Conservation (phyloP, 2,329 filamentous ascomycete genomes). For the Thelonectria blattea region DNA sequence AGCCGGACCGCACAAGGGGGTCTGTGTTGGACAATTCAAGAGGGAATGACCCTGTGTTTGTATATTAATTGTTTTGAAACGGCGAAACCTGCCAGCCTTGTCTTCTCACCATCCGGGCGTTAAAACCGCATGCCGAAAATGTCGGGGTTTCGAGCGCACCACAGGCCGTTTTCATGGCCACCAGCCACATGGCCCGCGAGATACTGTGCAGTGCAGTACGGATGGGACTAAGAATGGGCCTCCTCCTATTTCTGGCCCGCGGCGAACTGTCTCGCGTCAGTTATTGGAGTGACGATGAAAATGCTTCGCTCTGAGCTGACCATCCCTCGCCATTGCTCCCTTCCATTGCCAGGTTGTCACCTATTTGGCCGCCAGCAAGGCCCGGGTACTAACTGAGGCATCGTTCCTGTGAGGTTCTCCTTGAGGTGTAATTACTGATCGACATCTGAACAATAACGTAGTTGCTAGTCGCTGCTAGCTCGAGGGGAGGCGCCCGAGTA, state of each 20-base stretch:
- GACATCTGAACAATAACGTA: no score
- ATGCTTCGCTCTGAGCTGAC: neutral
- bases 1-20: neutral
- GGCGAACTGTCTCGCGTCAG: constrained; percentile 1
- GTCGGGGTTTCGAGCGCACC: neutral
- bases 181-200: neutral
- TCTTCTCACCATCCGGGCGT: neutral
- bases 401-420: neutral
- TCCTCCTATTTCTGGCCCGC: constrained; percentile 5
- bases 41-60: neutral
- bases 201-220: neutral
- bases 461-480: no score
- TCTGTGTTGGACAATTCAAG: neutral
- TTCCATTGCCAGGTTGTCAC: constrained; percentile 33
- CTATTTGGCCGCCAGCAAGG: constrained; percentile 25
- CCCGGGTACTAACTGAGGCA: constrained; percentile 24
- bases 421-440: no score
- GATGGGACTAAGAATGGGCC: neutral
- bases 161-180: neutral
- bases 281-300: neutral
- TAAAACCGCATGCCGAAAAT: neutral
- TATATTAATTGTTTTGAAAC: constrained; percentile 1
- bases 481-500: neutral
- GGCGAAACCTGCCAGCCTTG: neutral
- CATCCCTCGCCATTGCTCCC: constrained; percentile 4